These are phyloP conservation scores for Xylaria cubensis DNA, from an alignment of 495 filamentous ascomycete species.

Conservation along the genomic window DNA sequence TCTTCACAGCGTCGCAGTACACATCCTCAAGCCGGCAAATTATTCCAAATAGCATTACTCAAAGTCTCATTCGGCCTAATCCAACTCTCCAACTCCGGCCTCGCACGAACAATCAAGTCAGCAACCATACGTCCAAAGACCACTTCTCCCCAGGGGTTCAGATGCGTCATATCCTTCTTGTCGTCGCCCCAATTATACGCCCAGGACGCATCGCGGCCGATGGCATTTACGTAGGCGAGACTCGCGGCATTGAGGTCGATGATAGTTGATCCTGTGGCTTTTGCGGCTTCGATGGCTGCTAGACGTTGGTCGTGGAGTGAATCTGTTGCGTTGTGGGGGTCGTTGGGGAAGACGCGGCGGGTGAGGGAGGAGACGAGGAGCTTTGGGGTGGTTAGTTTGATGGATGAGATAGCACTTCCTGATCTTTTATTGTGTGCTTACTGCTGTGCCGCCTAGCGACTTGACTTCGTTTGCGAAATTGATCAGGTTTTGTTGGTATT, in stretches of 20 bases:
- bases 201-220: slow-evolving; percentile 48
- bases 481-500: slow-evolving; percentile 52
- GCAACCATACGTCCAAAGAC: slow-evolving; percentile 59
- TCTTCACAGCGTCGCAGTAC: background rate
- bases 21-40: slow-evolving; percentile 34
- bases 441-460: slow-evolving; percentile 48
- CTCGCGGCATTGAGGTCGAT: slow-evolving; percentile 56
- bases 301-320: slow-evolving; percentile 48
- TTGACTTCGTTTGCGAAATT: slow-evolving; percentile 49
- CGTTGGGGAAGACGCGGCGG: slow-evolving; percentile 48
- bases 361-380: slow-evolving; percentile 52
- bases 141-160: slow-evolving; percentile 49
- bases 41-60: slow-evolving; percentile 40
- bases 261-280: slow-evolving; percentile 30
- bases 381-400: slow-evolving; percentile 2
- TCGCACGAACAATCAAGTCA: slow-evolving; percentile 42
- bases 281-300: slow-evolving; percentile 51
- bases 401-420: no score
- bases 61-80: slow-evolving; percentile 40
- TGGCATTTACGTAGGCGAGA: slow-evolving; percentile 51
- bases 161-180: slow-evolving; percentile 52
- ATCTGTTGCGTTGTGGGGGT: slow-evolving; percentile 45
- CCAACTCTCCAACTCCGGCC: slow-evolving; percentile 37
- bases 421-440: slow-evolving; percentile 31
- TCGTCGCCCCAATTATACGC: slow-evolving; percentile 50